Base-by-base conservation (phyloP, 2,329 filamentous ascomycete genomes). In the Talaromyces islandicus region DNA sequence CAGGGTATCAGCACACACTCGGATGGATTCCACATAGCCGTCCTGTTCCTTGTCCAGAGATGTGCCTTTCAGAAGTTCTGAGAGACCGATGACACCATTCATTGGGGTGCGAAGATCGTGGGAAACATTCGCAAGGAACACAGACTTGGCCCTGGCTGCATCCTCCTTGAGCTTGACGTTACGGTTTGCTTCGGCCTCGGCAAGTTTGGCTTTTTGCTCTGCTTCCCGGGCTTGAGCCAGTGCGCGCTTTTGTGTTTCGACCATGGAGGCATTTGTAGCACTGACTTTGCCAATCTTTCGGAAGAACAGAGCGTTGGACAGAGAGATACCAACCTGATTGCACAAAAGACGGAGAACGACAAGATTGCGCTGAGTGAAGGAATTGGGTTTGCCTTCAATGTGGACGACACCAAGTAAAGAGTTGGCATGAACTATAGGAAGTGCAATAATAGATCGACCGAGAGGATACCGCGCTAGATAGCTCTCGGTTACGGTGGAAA, bases 41-140 rank as follows among this genome's bases (percentile, higher is more conserved):
- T 84, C 80, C 67, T 87, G 85, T 68, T 87, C 84, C 21, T 76
- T 75, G 61, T 80, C 82, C 41, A 87, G 66, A 6, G 71, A 73
- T 10, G 83, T 87, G 7, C 78, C 78, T 66, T 87, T 87, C 24
- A 87, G 76, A 50, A 87, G 73, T 66, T 87, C 84, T 2, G 81
- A 84, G 74, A 87, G 83, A 35, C 94, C 94, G 68, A 99, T 81
- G 54, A 97, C 97, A 12, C 93, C 94, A 70, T 97, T 97, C 60
- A 97, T 81, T 0, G 94, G 94, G 1, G 94, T 99, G 71, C 96
- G 95, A 38, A 99, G 81, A 73, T 97, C 86, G 66, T 89, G 86
- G 25, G 62, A 87, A 56, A 97, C 96, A 68, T 97, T 97, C 19
- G 94, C 94, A 64, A 99, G 95, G 77, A 97, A 97, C 9, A 97